These are phyloP conservation scores for Cladochytrium replicatum DNA, from an alignment of 192 early-diverging fungal species.

Conservation along the genomic window DNA sequence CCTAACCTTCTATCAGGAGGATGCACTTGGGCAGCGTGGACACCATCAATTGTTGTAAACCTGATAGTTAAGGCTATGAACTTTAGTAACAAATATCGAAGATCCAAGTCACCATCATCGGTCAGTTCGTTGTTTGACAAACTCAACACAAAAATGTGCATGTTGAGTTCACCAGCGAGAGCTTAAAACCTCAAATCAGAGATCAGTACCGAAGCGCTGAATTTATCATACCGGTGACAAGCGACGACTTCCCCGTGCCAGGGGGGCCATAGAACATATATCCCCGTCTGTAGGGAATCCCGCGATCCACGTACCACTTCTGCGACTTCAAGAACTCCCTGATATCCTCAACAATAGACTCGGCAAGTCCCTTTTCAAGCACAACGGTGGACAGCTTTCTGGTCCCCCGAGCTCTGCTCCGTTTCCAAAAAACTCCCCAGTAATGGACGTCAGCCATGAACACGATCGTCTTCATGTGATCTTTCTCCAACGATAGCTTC, in stretches of 20 bases:
- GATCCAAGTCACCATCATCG: conserved; percentile 47
- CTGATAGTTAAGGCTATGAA: no score
- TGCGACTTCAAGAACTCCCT: conserved; percentile 44
- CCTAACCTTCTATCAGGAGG: conserved; percentile 71
- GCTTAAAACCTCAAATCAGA: no score
- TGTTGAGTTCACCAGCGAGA: conserved; percentile 70
- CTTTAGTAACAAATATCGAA: no score
- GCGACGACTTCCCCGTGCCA: conserved; percentile 86
- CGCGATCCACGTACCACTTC: conserved; percentile 46
- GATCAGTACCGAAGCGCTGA: no score
- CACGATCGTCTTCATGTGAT: conserved; percentile 49
- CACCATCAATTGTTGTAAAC: no score
- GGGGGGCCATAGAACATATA: conserved; percentile 83
- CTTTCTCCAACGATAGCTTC: conserved; percentile 43
- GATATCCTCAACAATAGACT: not conserved
- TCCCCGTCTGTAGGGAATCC: conserved; percentile 82
- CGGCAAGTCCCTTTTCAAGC: conserved; percentile 19
- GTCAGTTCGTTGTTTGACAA: conserved; percentile 71
- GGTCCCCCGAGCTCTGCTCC: conserved; percentile 38
- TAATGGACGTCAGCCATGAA: conserved; percentile 59
- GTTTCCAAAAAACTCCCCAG: conserved; percentile 56
- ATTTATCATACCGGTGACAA: no score
- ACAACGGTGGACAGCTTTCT: conserved; percentile 31
- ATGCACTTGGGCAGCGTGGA: no score
- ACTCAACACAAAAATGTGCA: conserved; percentile 84